phyloP scores from a whole-genome alignment of 257 asterid genomes.

The Nicotiana knightiana region DNA sequence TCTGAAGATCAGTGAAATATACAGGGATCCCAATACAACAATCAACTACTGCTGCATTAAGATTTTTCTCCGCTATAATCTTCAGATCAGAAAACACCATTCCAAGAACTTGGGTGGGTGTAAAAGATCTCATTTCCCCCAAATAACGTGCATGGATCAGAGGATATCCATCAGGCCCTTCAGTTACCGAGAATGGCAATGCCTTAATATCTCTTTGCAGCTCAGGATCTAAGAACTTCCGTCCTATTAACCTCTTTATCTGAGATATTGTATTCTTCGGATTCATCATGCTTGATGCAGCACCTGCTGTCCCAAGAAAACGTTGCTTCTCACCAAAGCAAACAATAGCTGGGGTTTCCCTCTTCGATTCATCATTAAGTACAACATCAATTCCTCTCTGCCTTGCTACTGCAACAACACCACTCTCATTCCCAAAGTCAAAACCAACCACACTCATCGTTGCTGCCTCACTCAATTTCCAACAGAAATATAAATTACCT shows the following conservation, averaged over 20 bases:
- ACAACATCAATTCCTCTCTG: conserved; percentile 97
- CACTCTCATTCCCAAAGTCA: conserved; percentile 89
- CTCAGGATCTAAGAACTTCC: conserved; percentile 81
- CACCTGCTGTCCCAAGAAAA: conserved; percentile 96
- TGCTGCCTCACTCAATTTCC: conserved; percentile 12
- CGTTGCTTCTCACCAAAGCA: conserved; percentile 96
- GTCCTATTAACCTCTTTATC: conserved; percentile 79
- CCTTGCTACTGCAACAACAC: conserved; percentile 94
- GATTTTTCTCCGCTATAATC: conserved; percentile 75
- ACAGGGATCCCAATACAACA: conserved; percentile 94
- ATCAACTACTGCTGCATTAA: conserved; percentile 86
- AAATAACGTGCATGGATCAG: conserved; percentile 70
- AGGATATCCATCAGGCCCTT: conserved; percentile 93
- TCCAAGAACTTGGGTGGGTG: conserved; percentile 86
- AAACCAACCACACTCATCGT: conserved; percentile 98
- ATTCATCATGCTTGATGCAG: conserved; percentile 94
- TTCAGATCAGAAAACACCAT: conserved; percentile 83
- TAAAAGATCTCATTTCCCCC: conserved; percentile 74
- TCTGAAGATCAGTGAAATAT: conserved; percentile 91
- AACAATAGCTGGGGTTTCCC: conserved; percentile 89
- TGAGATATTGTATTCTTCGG: conserved; percentile 91
- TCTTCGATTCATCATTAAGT: conserved; percentile 87
- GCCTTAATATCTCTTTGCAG: conserved; percentile 73
- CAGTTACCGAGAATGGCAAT: conserved; percentile 64
- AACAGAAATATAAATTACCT: conserved; percentile 20